Evolutionary conservation across 2,329 filamentous ascomycete genomes (phyloP).

Genomic region (Phialophora tarda): DNA sequence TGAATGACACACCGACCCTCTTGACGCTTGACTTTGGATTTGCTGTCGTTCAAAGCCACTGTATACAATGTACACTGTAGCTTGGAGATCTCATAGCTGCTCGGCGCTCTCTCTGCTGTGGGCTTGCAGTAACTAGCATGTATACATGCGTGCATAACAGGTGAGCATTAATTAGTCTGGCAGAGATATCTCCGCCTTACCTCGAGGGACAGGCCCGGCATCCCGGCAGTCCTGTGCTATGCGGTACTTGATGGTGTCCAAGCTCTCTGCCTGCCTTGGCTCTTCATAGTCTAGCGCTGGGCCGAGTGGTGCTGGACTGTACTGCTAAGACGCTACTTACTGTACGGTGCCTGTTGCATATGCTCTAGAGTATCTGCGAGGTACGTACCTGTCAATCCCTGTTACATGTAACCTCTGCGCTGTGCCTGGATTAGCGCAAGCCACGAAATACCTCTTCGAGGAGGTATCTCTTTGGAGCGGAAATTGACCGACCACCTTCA

Average conservation of each 20-base stretch:
- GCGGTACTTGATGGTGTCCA: not conserved
- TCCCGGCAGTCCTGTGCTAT: not conserved
- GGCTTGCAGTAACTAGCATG: no score
- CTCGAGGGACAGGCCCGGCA: not conserved
- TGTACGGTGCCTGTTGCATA: not conserved
- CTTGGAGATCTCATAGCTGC: not conserved
- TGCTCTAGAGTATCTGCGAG: constrained; percentile 1
- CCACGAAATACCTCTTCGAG: not conserved
- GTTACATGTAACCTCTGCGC: constrained; percentile 3
- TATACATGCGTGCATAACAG: not conserved
- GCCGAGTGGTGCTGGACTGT: not conserved
- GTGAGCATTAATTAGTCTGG: not conserved
- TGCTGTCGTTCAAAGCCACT: not conserved
- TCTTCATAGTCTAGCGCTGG: not conserved
- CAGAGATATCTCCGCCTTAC: not conserved
- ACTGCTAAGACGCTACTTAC: not conserved
- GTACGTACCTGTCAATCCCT: constrained; percentile 6
- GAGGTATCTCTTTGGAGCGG: not conserved
- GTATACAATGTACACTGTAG: not conserved
- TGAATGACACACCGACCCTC: not conserved
- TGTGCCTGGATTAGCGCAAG: constrained; percentile 4
- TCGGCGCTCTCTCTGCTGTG: not conserved
- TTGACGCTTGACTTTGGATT: not conserved
- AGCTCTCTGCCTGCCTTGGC: not conserved
- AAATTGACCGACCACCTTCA: no score